A percentile compares a stretch with the other conserved stretches of the same genome.
Evolutionary conservation across 2,329 filamentous ascomycete genomes (phyloP).

Genomic region (Juglanconis sp.): DNA sequence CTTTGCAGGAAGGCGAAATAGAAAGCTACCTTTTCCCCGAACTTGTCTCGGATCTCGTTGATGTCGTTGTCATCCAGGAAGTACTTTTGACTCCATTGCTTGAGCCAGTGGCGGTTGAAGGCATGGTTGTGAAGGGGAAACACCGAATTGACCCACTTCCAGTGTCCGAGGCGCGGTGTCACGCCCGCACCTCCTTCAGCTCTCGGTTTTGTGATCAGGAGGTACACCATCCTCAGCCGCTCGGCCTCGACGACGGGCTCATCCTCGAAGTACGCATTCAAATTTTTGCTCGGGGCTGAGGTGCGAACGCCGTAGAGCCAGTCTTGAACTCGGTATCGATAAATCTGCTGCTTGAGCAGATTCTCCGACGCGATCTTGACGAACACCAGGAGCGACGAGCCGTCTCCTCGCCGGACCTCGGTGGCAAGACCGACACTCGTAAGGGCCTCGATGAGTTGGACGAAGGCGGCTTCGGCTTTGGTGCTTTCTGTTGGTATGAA

Average conservation of each 20-base stretch:
- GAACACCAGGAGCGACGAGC: conserved; percentile 76
- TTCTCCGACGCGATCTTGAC: conserved; percentile 73
- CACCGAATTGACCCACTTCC: conserved; percentile 69
- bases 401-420: conserved; percentile 79
- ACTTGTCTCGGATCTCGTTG: conserved; percentile 71
- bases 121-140: conserved; percentile 76
- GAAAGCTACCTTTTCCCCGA: conserved; percentile 83
- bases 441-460: conserved; percentile 72
- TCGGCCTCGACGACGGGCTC: conserved; percentile 87
- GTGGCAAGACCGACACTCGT: conserved; percentile 78
- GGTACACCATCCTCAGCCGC: conserved; percentile 80
- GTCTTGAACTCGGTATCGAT: conserved; percentile 84
- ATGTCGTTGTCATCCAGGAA: conserved; percentile 64
- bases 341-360: conserved; percentile 75
- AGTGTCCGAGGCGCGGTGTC: conserved; percentile 64
- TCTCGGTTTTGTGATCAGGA: conserved; percentile 72
- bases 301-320: conserved; percentile 88
- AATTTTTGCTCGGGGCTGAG: conserved; percentile 71
- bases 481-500: conserved; percentile 51
- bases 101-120: conserved; percentile 74
- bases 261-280: conserved; percentile 61
- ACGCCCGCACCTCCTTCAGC: conserved; percentile 78
- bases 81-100: conserved; percentile 70
- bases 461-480: conserved; percentile 71
- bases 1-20: conserved; percentile 94